Evolutionary conservation across 2,329 filamentous ascomycete species (phyloP).

Genomic region (Alternaria sp.): DNA sequence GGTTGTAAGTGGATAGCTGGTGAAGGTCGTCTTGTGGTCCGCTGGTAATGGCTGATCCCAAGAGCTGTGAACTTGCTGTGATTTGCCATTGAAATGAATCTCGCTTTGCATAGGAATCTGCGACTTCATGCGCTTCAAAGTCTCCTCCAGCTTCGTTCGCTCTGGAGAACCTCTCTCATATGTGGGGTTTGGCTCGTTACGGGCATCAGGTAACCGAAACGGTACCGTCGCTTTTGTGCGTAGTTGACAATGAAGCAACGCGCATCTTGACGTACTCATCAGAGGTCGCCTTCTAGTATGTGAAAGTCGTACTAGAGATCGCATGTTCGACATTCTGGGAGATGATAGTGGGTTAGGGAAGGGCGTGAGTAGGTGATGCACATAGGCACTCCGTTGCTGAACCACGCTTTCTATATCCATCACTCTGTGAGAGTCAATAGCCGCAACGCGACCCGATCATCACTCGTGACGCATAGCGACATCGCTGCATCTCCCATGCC

Average conservation of each 20-base stretch:
- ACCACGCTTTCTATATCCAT: slow-evolving; percentile 12
- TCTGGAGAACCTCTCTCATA: slow-evolving; percentile 42
- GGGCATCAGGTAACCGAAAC: slow-evolving; percentile 38
- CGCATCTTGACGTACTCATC: slow-evolving; percentile 17
- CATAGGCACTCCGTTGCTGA: neutral
- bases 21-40: slow-evolving; percentile 74
- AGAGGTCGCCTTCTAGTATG: slow-evolving; percentile 23
- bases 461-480: neutral
- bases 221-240: slow-evolving; percentile 41
- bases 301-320: slow-evolving; percentile 18
- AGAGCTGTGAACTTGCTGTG: slow-evolving; percentile 33
- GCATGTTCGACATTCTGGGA: slow-evolving; percentile 20
- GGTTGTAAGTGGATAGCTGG: slow-evolving; percentile 82
- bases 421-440: neutral
- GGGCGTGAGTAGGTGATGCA: neutral
- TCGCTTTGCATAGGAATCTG: slow-evolving; percentile 40
- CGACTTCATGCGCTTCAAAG: slow-evolving; percentile 34
- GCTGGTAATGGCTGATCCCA: slow-evolving; percentile 41
- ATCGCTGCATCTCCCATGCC: neutral
- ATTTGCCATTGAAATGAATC: slow-evolving; percentile 38
- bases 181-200: slow-evolving; percentile 43
- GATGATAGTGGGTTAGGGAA: slow-evolving; percentile 15
- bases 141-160: slow-evolving; percentile 35
- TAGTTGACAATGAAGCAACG: slow-evolving; percentile 23
- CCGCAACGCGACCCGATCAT: slow-evolving; percentile 9